Evolutionary conservation across 169 alveolate species (phyloP).

Genomic region (Toxoplasma gondii): DNA sequence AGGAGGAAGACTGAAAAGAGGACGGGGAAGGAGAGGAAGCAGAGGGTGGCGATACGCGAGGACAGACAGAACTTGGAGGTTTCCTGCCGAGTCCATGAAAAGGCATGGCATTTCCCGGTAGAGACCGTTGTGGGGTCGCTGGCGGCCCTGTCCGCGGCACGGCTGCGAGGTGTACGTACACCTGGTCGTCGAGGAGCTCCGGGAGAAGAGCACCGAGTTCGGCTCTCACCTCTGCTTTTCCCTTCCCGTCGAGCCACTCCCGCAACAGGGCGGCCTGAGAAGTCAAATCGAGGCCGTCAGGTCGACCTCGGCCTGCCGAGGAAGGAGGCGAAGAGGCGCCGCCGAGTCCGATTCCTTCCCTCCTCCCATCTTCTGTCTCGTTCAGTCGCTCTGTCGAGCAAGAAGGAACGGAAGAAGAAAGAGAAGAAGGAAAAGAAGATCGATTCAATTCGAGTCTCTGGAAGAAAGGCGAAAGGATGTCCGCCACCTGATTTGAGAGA

Average conservation of each 20-base stretch:
- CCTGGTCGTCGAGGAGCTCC: constrained; percentile 25
- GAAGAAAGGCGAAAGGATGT: neutral
- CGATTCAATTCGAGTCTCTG: neutral
- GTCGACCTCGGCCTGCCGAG: too few species aligned
- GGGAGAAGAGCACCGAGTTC: neutral
- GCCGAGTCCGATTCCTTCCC: too few species aligned
- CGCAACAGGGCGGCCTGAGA: neutral
- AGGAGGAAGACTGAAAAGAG: too few species aligned
- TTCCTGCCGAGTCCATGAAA: too few species aligned
- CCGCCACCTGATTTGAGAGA: constrained; percentile 10
- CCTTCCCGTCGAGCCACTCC: constrained; percentile 15
- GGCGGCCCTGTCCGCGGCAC: neutral
- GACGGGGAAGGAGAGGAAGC: too few species aligned
- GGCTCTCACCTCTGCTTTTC: neutral
- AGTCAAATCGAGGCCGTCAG: too few species aligned
- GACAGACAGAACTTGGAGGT: too few species aligned
- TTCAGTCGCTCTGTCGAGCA: too few species aligned
- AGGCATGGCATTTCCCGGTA: neutral
- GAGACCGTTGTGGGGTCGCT: neutral
- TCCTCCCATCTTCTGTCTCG: too few species aligned
- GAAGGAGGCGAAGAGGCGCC: too few species aligned
- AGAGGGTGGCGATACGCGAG: too few species aligned
- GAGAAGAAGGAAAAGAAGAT: neutral
- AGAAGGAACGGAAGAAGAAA: too few species aligned
- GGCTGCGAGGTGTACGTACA: neutral